Evolutionary conservation across 2,329 filamentous ascomycete species (phyloP), one percentile per base, ranked within the genome.

Genomic region (Myriosclerotinia curreyana): DNA sequence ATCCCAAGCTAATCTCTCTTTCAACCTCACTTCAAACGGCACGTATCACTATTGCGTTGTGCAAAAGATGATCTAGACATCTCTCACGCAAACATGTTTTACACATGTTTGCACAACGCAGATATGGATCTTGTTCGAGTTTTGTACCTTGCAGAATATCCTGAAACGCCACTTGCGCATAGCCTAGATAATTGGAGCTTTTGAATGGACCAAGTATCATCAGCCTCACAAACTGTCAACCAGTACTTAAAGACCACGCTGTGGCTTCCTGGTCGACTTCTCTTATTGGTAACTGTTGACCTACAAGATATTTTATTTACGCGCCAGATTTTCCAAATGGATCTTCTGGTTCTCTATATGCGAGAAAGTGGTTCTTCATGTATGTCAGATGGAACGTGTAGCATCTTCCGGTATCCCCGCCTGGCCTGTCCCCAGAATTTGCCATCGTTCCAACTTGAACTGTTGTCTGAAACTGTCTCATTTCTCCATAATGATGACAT

Each of bases 141-240:
- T 8, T 42, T 44, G 40, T 22, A 28, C 20, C 25, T 44, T 31
- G 22, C 54, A 22, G 54, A 58, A 22, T 8, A 3, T 58, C 20
- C 28, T 58, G 54, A 58, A 58, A 58, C 54, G 54, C 20, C 54
- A 44, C 40, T 58, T 58, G 46, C 34, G 54, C 54, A 58, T 58
- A 31, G 54, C 54, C 54, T 46, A 46, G 28, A n/a, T 22, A 46
- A 58, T 46, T 46, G 40, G 40, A 22, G 7, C 54, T 46, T 46
- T 46, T 58, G 12, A 58, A 46, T 58, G 54, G 54, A 34, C 54
- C 54, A 58, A 46, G 54, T 58, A 58, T 58, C 54, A 46, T 34
- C 54, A 58, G 40, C 28, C 54, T 58, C 54, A 22, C 54, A 46
- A 8, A 6, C 34, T 28, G 14, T 22, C 54, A 9, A 36, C 54